Evolutionary conservation across 2,329 filamentous ascomycete genomes (phyloP).

Genomic region (Ophiosphaerella korrae): DNA sequence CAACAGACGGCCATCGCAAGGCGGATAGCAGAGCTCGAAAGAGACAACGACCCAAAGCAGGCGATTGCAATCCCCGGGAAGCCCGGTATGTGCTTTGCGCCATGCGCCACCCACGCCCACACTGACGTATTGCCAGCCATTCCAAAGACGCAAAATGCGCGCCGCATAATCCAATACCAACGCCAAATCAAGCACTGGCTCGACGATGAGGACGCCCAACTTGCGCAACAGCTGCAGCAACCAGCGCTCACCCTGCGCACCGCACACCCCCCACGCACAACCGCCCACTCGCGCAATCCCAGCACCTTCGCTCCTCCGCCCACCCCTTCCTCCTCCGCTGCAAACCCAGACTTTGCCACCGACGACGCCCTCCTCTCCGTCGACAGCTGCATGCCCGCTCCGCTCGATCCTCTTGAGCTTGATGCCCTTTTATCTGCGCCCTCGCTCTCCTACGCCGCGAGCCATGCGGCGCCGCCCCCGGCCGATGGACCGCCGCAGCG

Average conservation of each 20-base stretch:
- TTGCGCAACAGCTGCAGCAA: slow-evolving; percentile 58
- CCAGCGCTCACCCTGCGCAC: slow-evolving; percentile 26
- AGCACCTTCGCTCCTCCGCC: slow-evolving; percentile 33
- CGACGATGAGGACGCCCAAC: slow-evolving; percentile 74
- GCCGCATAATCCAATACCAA: slow-evolving; percentile 78
- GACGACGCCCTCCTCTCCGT: slow-evolving; percentile 61
- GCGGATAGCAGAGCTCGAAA: slow-evolving; percentile 81
- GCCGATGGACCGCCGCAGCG: slow-evolving; percentile 57
- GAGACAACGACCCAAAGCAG: slow-evolving; percentile 65
- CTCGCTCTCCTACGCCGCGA: slow-evolving; percentile 71
- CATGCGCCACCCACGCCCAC: too few species aligned
- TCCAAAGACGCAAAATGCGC: slow-evolving; percentile 65
- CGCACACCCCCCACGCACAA: slow-evolving; percentile 12
- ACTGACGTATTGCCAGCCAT: slow-evolving; percentile 10
- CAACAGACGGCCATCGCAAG: slow-evolving; percentile 82
- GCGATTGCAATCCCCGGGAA: slow-evolving; percentile 51
- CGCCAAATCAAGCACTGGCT: slow-evolving; percentile 85
- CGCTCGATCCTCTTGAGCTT: slow-evolving; percentile 66
- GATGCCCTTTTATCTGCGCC: slow-evolving; percentile 66
- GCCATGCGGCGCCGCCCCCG: slow-evolving; percentile 52
- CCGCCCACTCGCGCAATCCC: slow-evolving; percentile 24
- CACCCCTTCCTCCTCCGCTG: slow-evolving; percentile 25
- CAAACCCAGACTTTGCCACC: slow-evolving; percentile 18
- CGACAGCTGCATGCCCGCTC: slow-evolving; percentile 60
- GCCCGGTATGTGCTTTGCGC: slow-evolving; percentile 12